phyloP scores from a whole-genome alignment of 768 basidiomycete genomes.

The Xanthoconium purpureum region DNA sequence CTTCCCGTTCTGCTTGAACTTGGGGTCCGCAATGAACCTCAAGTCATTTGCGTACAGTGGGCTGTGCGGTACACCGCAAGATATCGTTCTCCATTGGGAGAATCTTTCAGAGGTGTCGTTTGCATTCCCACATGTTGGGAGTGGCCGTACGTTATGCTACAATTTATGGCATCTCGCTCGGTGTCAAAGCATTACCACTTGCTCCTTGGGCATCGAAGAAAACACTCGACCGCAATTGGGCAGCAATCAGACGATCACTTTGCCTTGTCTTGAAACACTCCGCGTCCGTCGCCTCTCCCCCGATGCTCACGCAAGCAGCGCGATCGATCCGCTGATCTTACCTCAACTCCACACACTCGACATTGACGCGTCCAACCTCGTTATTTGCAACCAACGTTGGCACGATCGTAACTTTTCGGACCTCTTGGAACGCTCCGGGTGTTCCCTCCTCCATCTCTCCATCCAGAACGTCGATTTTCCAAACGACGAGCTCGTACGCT shows the following conservation, averaged over 20 bases:
- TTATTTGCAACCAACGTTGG: slow-evolving; percentile 1
- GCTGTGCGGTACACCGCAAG: not conserved
- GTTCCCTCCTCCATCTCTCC: slow-evolving; percentile 10
- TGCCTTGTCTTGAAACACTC: slow-evolving; percentile 12
- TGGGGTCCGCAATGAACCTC: slow-evolving; percentile 12
- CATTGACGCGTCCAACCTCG: slow-evolving; percentile 6
- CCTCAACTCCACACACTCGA: slow-evolving; percentile 16
- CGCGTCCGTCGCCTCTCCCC: not conserved
- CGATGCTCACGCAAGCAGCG: not conserved
- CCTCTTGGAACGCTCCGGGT: slow-evolving; percentile 16
- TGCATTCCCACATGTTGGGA: slow-evolving; percentile 1
- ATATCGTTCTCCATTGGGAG: slow-evolving; percentile 13
- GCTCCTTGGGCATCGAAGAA: slow-evolving; percentile 15
- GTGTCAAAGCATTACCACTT: slow-evolving; percentile 18
- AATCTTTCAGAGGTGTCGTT: slow-evolving; percentile 12
- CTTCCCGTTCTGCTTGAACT: not conserved
- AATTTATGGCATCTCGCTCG: slow-evolving; percentile 2
- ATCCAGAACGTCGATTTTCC: slow-evolving; percentile 18
- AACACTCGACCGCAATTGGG: not conserved
- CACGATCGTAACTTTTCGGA: slow-evolving; percentile 10
- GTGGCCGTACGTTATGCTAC: not conserved
- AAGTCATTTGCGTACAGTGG: slow-evolving; percentile 18
- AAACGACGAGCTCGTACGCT: slow-evolving; percentile 18
- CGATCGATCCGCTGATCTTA: slow-evolving; percentile 12
- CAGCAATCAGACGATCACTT: not conserved